phyloP scores from a whole-genome alignment of 129 eudicot species.

The Flaveria trinervia region DNA sequence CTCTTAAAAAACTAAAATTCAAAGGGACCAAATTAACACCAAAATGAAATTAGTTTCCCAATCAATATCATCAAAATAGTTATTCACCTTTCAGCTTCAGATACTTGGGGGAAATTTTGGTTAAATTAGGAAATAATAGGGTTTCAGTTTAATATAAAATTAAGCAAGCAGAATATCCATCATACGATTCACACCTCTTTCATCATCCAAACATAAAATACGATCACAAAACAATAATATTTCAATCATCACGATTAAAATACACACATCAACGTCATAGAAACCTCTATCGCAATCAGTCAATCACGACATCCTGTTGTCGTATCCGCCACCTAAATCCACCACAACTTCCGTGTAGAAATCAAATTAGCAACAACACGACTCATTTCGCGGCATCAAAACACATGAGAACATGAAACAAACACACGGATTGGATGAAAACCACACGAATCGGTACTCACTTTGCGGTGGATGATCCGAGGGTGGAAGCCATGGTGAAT shows the following conservation, averaged over 20 bases:
- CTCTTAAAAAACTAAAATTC: too few species aligned
- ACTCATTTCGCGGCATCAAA: constrained; percentile 15
- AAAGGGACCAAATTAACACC: too few species aligned
- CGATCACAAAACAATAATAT: not conserved
- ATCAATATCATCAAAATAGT: too few species aligned
- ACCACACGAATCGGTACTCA: constrained; percentile 23
- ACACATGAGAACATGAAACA: constrained; percentile 2
- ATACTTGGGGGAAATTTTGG: not conserved
- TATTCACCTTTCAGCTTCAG: not conserved
- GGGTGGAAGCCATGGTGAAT: constrained; percentile 73
- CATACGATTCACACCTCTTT: not conserved
- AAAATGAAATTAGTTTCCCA: too few species aligned
- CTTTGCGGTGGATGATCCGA: constrained; percentile 58
- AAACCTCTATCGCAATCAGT: constrained; percentile 18
- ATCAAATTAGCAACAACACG: constrained; percentile 10
- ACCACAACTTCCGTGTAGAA: constrained; percentile 4
- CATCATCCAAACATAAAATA: constrained; percentile 30
- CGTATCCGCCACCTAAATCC: constrained; percentile 12
- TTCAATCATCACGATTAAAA: not conserved
- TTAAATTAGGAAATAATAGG: not conserved
- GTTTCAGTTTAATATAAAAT: not conserved
- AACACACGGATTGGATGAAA: constrained; percentile 19
- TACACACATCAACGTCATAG: constrained; percentile 9
- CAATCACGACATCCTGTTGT: constrained; percentile 13
- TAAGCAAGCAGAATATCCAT: not conserved